Evolutionary conservation across 139 green algal genomes (phyloP), one percentile per base, ranked within the genome.

Genomic region (Chlorella vulgaris): DNA sequence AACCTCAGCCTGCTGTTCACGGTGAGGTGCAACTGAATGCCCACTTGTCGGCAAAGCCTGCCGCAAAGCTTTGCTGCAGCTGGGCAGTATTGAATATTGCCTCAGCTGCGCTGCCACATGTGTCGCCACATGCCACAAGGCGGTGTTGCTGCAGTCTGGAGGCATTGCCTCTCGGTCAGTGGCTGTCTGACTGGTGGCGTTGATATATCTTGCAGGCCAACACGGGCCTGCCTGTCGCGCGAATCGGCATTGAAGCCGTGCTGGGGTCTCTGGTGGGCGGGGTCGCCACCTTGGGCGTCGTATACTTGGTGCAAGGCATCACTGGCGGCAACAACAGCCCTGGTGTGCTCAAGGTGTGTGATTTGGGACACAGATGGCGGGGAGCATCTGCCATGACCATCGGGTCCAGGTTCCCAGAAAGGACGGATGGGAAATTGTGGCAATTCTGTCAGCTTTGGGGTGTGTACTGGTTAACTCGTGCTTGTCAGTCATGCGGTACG

Each of bases 1-100:
- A 65, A 66, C 47, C 70, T 78, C n/a, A 33, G 47, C 19, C 51
- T 78, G 21, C 47, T 78, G 13, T 78, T 78, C 47, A 42, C 70
- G 47, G 70, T 78, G 38, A 28, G 66, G 60, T 19, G 60, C 47
- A 55, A 10, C 15, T 15, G n/a, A n/a, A 10, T 55, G 47, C 47
- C 10, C 47, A 55, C 15, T 55, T 24, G 15, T 55, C 47, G 22
- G 8, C 35, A 38, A n/a, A 36, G 2, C 24, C 3, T 36, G 60
- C 60, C 15, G 60, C 22, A 31, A 31, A n/a, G n/a, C n/a, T n/a
- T 74, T 39, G 38, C 36, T 73, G 13, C 47, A 55, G 10, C 47
- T 15, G 10, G 15, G 47, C 13, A 15, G 47, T 10, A 10, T 15
- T 10, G 47, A 55, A 15, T 15, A 55, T 10, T 15, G 15, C 47